A percentile compares a stretch with the other conserved stretches of the same genome.
Evolutionary conservation across 805 yeast genomes (phyloP).

Genomic region (Ogataea trehaloabstinens): DNA sequence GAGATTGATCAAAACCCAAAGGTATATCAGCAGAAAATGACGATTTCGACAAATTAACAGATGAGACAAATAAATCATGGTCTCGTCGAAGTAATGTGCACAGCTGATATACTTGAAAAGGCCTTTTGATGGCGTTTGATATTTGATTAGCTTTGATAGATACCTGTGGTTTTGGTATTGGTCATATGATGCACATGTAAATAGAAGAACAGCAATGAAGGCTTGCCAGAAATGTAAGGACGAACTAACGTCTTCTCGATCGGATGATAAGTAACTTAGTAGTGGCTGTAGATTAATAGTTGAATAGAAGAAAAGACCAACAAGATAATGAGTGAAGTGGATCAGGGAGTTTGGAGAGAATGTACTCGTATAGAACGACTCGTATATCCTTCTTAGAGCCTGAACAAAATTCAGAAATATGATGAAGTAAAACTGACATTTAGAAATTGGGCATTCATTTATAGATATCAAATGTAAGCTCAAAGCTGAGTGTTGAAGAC

Average conservation of each 20-base stretch:
- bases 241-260: background rate
- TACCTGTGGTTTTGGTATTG: conserved; percentile 52
- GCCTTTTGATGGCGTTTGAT: conserved; percentile 52
- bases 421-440: conserved; percentile 2
- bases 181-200: conserved; percentile 37
- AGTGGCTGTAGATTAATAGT: conserved; percentile 40
- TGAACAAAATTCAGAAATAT: conserved; percentile 40
- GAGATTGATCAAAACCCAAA: conserved; percentile 49
- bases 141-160: conserved; percentile 50
- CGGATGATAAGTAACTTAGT: conserved; percentile 15
- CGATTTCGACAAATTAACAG: conserved; percentile 15
- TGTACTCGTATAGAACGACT: conserved; percentile 49
- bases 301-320: conserved; percentile 60
- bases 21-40: conserved; percentile 23
- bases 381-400: conserved; percentile 52
- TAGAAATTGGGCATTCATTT: background rate
- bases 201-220: conserved; percentile 15
- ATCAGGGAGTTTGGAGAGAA: conserved; percentile 50
- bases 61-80: conserved; percentile 47
- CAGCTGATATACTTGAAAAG: conserved; percentile 51
- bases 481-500: background rate
- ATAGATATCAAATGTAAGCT: background rate
- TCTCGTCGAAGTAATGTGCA: conserved; percentile 72
- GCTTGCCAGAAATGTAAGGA: conserved; percentile 1
- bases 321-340: conserved; percentile 64